phyloP scores from a whole-genome alignment of 768 basidiomycete species.

The Naganishia vaughanmartiniae region DNA sequence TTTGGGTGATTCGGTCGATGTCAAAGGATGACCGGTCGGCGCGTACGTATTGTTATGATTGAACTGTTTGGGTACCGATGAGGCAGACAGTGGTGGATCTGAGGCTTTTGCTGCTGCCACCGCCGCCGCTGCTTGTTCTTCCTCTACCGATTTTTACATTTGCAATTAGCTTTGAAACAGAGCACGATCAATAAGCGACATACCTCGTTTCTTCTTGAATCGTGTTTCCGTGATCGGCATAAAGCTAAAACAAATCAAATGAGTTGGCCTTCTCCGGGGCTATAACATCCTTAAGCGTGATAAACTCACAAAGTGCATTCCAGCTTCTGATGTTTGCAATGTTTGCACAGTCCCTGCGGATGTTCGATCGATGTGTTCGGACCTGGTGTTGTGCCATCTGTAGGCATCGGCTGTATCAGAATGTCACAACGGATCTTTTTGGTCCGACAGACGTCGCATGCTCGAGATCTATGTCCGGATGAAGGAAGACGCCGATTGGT shows the following conservation, averaged over 20 bases:
- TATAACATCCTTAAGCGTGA: not conserved
- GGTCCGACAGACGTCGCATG: conserved; percentile 51
- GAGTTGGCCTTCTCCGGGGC: not conserved
- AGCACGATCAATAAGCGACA: conserved; percentile 52
- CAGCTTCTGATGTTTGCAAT: conserved; percentile 89
- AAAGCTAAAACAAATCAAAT: conserved; percentile 55
- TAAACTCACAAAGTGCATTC: conserved; percentile 74
- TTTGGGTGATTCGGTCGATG: conserved; percentile 9
- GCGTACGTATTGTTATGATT: not conserved
- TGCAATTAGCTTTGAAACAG: not conserved
- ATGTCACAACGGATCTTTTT: conserved; percentile 69
- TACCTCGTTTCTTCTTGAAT: conserved; percentile 91
- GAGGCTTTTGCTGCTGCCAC: conserved; percentile 32
- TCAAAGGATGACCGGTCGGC: not conserved
- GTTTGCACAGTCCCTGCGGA: conserved; percentile 74
- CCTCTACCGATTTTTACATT: conserved; percentile 31
- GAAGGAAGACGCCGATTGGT: not conserved
- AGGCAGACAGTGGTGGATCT: not conserved
- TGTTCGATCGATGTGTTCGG: conserved; percentile 59
- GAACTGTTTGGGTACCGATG: not conserved
- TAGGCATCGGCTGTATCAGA: conserved; percentile 51
- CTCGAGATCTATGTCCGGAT: conserved; percentile 29
- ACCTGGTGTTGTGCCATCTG: conserved; percentile 5
- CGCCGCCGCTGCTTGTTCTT: conserved; percentile 31
- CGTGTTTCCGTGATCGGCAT: conserved; percentile 97